Conservation (phyloP, 768 basidiomycete genomes). For the Hebeloma cylindrosporum region DNA sequence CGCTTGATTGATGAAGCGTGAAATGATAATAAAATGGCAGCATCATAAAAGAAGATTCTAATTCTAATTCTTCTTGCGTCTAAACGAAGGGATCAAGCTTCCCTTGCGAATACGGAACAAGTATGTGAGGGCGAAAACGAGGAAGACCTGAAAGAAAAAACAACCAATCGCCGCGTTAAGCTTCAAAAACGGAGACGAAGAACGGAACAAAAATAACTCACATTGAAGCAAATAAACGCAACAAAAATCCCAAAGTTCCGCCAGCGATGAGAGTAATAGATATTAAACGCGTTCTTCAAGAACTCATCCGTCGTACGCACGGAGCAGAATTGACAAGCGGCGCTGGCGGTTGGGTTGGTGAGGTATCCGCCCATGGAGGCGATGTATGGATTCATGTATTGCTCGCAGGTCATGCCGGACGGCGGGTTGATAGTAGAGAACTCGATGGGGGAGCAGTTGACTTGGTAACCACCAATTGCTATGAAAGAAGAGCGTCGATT, state of each 20-base stretch:
- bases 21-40: not conserved
- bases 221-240: slow-evolving; percentile 49
- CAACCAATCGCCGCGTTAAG: no score
- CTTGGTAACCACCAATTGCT: slow-evolving; percentile 39
- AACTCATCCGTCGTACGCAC: slow-evolving; percentile 58
- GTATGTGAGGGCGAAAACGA: slow-evolving; percentile 49
- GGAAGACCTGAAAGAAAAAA: slow-evolving; percentile 33
- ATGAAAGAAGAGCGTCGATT: not conserved
- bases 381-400: slow-evolving; percentile 57
- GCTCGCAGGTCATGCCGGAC: slow-evolving; percentile 48
- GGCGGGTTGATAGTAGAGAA: slow-evolving; percentile 54
- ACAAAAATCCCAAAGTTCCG: slow-evolving; percentile 53
- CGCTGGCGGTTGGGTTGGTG: slow-evolving; percentile 48
- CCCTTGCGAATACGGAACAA: slow-evolving; percentile 48
- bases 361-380: slow-evolving; percentile 54
- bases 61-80: slow-evolving; percentile 19
- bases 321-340: slow-evolving; percentile 58
- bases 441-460: slow-evolving; percentile 55
- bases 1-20: not conserved
- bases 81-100: slow-evolving; percentile 30
- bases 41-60: no score
- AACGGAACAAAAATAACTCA: slow-evolving; percentile 18
- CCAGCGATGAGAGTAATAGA: slow-evolving; percentile 55
- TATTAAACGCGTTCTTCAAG: slow-evolving; percentile 51
- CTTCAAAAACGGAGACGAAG: not conserved